phyloP scores from a whole-genome alignment of 495 filamentous ascomycete genomes.

The Baudoinia panamericana region DNA sequence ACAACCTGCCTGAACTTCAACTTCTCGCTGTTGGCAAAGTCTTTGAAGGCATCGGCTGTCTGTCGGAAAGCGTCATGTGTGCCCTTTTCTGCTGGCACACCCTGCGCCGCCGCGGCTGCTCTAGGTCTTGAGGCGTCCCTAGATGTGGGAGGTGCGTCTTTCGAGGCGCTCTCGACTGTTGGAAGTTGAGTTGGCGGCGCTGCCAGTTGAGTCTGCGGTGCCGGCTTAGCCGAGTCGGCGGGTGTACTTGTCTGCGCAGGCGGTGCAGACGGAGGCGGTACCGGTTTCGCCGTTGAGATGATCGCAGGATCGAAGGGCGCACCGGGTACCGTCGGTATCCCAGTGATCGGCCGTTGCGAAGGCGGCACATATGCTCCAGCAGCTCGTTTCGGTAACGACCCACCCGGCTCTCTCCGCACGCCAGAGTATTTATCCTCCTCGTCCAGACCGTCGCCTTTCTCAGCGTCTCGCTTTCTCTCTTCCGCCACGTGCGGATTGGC shows the following conservation, averaged over 20 bases:
- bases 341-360: slow-evolving; percentile 64
- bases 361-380: slow-evolving; percentile 67
- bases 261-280: slow-evolving; percentile 19
- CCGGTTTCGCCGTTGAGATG: slow-evolving; percentile 54
- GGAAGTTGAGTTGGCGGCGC: neutral
- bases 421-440: slow-evolving; percentile 93
- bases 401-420: slow-evolving; percentile 68
- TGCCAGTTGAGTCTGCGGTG: neutral
- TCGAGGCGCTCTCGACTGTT: neutral
- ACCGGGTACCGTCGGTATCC: slow-evolving; percentile 54
- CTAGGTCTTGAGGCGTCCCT: slow-evolving; percentile 1
- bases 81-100: slow-evolving; percentile 42
- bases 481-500: slow-evolving; percentile 74
- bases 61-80: slow-evolving; percentile 67
- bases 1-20: slow-evolving; percentile 42
- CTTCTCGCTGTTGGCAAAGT: slow-evolving; percentile 69
- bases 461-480: slow-evolving; percentile 35
- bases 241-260: slow-evolving; percentile 3
- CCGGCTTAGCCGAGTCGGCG: slow-evolving; percentile 19
- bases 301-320: slow-evolving; percentile 71
- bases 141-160: neutral
- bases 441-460: slow-evolving; percentile 59
- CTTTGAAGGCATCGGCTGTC: slow-evolving; percentile 65
- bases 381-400: slow-evolving; percentile 54
- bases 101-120: slow-evolving; percentile 1